Evolutionary conservation across 2,329 filamentous ascomycete genomes (phyloP).

Genomic region (Rugonectria rugulosa): DNA sequence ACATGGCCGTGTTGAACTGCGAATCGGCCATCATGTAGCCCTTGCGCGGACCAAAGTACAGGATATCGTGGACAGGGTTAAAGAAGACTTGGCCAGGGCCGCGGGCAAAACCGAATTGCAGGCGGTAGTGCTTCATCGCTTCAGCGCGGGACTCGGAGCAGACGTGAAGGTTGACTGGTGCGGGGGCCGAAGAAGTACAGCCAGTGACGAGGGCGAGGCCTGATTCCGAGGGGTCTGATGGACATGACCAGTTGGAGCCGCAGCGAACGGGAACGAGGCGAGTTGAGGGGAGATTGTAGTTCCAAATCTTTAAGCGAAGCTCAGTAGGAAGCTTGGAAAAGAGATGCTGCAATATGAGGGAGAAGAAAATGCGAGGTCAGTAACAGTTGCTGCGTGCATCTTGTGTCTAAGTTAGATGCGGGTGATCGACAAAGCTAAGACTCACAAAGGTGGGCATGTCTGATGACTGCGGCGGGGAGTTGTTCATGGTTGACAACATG

Average conservation of each 20-base stretch:
- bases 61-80: constrained; percentile 50
- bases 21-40: constrained; percentile 55
- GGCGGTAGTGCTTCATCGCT: constrained; percentile 50
- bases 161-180: constrained; percentile 55
- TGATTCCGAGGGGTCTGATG: constrained; percentile 15
- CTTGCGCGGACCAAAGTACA: constrained; percentile 56
- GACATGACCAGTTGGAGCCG: constrained; percentile 42
- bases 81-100: constrained; percentile 53
- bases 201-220: constrained; percentile 36
- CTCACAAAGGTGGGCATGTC: constrained; percentile 20
- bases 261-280: constrained; percentile 55
- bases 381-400: neutral
- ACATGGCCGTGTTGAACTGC: constrained; percentile 54
- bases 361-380: constrained; percentile 16
- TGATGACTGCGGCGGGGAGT: constrained; percentile 7
- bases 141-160: constrained; percentile 56
- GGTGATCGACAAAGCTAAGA: constrained; percentile 24
- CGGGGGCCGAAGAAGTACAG: constrained; percentile 51
- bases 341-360: constrained; percentile 44
- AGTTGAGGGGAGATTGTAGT: constrained; percentile 50
- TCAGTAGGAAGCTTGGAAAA: constrained; percentile 55
- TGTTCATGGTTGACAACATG: constrained; percentile 7
- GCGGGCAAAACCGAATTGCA: constrained; percentile 52
- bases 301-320: constrained; percentile 58
- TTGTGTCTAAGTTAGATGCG: neutral